Percentiles rank a stretch among this genome's conserved stretches.
Conservation (phyloP, 257 asterid genomes). For the Nicotiana paniculata region DNA sequence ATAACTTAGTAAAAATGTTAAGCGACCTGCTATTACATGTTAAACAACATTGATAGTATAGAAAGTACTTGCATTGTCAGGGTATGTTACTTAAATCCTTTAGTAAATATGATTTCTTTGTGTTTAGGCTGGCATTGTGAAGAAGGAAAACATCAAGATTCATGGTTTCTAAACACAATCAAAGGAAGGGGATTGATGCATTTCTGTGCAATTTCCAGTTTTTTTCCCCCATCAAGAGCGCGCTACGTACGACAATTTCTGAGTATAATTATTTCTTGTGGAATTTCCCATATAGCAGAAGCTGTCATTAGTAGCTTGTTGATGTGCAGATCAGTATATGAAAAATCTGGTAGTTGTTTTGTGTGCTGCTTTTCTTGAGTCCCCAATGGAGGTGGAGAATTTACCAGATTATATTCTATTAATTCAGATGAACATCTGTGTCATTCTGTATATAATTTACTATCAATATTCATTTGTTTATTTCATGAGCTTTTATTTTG, state of each 20-base stretch:
- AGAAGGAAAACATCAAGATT: conserved; percentile 20
- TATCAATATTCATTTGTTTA: background rate
- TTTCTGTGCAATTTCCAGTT: background rate
- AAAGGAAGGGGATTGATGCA: background rate
- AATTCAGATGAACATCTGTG: background rate
- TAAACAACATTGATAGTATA: background rate
- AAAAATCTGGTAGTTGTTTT: background rate
- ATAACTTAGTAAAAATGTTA: too few species aligned
- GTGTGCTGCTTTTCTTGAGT: background rate
- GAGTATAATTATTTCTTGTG: background rate
- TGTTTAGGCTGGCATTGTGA: conserved; percentile 18
- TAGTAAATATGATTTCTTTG: background rate
- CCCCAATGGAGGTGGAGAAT: conserved; percentile 2
- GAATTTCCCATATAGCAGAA: background rate
- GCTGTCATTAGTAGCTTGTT: background rate
- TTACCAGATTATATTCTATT: background rate
- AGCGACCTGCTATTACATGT: too few species aligned
- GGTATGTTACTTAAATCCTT: background rate
- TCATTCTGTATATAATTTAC: conserved; percentile 1
- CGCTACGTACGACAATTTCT: background rate
- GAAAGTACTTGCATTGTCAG: too few species aligned
- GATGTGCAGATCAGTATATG: background rate
- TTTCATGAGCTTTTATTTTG: background rate
- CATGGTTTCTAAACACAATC: conserved; percentile 17
- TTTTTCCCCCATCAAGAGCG: background rate